Percentiles rank a stretch among this genome's conserved stretches.
Evolutionary conservation across 768 basidiomycete species (phyloP).

Genomic region (Xanthoconium purpureum): DNA sequence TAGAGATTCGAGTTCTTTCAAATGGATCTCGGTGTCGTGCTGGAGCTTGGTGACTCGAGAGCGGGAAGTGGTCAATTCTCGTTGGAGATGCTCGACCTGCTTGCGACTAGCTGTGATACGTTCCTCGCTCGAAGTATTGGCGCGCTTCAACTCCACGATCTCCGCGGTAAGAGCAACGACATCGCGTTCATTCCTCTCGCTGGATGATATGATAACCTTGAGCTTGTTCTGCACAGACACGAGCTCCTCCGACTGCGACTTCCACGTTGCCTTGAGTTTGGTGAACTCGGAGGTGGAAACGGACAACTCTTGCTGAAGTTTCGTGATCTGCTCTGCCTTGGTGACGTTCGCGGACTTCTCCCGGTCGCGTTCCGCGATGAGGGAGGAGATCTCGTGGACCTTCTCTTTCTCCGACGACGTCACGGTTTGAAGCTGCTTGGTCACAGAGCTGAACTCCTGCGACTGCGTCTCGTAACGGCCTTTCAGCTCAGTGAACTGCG

Average conservation of each 20-base stretch:
- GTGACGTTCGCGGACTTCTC: too few species aligned
- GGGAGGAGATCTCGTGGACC: neutral
- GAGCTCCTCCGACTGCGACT: neutral
- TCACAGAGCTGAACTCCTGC: neutral
- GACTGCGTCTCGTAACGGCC: slow-evolving; percentile 4
- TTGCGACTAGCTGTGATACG: neutral
- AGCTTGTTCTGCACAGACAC: neutral
- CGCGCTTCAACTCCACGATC: neutral
- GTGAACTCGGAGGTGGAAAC: neutral
- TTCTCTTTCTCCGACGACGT: neutral
- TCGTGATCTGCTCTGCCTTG: neutral
- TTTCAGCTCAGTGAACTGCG: neutral
- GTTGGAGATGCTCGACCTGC: neutral
- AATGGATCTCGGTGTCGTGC: neutral
- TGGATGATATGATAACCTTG: neutral
- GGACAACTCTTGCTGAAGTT: neutral
- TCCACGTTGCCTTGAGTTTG: neutral
- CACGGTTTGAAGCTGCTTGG: neutral
- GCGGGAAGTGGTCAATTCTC: neutral
- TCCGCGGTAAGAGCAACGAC: neutral
- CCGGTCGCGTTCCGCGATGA: neutral
- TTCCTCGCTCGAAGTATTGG: neutral
- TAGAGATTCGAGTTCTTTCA: neutral
- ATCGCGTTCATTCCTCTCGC: neutral
- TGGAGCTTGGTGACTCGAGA: neutral